These are phyloP conservation scores for Physcomitrium patens DNA, from an alignment of 225 moss, liverwort and hornwort species.

Conservation along the genomic window DNA sequence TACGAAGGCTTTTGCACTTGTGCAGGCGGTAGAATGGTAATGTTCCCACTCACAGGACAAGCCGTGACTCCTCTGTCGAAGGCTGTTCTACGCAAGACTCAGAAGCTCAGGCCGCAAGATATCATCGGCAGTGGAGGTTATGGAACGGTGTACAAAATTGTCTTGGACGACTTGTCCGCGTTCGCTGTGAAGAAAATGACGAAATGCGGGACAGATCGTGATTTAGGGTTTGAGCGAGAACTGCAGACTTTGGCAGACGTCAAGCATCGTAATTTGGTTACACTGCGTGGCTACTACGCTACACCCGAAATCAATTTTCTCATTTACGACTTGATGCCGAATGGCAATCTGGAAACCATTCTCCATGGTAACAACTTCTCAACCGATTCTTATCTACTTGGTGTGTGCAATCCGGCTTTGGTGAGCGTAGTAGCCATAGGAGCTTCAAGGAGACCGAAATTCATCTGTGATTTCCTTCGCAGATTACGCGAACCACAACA, in stretches of 20 bases:
- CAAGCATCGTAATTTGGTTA: conserved; percentile 66
- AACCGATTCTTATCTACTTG: background rate
- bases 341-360: conserved; percentile 59
- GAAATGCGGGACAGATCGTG: conserved; percentile 44
- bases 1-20: background rate
- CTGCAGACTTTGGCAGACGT: conserved; percentile 63
- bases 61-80: conserved; percentile 54
- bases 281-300: conserved; percentile 68
- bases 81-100: conserved; percentile 51
- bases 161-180: conserved; percentile 63
- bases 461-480: background rate
- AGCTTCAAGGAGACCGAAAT: background rate
- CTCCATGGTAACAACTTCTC: conserved; percentile 49
- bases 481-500: conserved; percentile 23
- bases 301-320: conserved; percentile 60
- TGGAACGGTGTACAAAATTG: conserved; percentile 68
- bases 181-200: conserved; percentile 74
- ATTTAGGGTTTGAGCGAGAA: conserved; percentile 61
- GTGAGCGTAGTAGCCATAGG: background rate
- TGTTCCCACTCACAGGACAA: conserved; percentile 60
- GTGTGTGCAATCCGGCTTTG: background rate
- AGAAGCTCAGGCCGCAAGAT: conserved; percentile 51
- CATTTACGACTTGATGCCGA: conserved; percentile 59
- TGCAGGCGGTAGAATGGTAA: conserved; percentile 59
- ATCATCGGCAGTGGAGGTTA: conserved; percentile 75